Evolutionary conservation across 352 stramenopile genomes (phyloP).

Genomic region (Phytophthora europaea): DNA sequence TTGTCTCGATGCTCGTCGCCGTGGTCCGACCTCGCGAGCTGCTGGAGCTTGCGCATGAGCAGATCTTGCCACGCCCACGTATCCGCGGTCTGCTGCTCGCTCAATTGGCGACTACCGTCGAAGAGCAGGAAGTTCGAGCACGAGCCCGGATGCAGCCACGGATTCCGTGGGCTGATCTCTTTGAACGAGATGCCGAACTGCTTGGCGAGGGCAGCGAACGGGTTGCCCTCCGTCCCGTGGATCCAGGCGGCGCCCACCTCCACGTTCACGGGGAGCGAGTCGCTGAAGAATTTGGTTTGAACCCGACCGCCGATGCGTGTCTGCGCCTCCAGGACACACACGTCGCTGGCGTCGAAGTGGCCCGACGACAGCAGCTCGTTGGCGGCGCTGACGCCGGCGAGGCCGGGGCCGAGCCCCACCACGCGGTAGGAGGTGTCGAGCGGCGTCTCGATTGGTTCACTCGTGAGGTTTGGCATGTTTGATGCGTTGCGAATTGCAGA

Average conservation of each 20-base stretch:
- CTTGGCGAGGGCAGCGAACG: constrained; percentile 48
- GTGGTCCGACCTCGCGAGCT: constrained; percentile 38
- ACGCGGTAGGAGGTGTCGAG: constrained; percentile 46
- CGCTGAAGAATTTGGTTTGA: constrained; percentile 61
- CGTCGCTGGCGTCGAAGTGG: constrained; percentile 40
- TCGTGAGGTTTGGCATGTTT: constrained; percentile 31
- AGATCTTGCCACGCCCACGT: constrained; percentile 60
- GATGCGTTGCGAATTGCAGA: constrained; percentile 35
- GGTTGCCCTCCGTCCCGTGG: constrained; percentile 58
- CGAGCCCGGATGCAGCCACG: constrained; percentile 69
- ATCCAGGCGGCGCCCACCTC: constrained; percentile 76
- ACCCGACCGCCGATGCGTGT: constrained; percentile 65
- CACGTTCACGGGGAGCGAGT: constrained; percentile 51
- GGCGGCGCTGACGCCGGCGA: constrained; percentile 58
- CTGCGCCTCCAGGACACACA: constrained; percentile 63
- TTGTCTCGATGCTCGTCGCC: constrained; percentile 22
- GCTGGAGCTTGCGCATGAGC: constrained; percentile 55
- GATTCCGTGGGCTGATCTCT: constrained; percentile 65
- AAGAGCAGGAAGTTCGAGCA: constrained; percentile 60
- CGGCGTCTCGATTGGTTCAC: constrained; percentile 13
- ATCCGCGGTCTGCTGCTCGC: constrained; percentile 42
- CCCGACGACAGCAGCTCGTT: constrained; percentile 52
- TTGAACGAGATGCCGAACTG: constrained; percentile 62
- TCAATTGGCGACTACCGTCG: constrained; percentile 40
- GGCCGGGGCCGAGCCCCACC: constrained; percentile 58